Evolutionary conservation across 176 grass and related monocot genomes (phyloP).

Genomic region (Zea luxurians): DNA sequence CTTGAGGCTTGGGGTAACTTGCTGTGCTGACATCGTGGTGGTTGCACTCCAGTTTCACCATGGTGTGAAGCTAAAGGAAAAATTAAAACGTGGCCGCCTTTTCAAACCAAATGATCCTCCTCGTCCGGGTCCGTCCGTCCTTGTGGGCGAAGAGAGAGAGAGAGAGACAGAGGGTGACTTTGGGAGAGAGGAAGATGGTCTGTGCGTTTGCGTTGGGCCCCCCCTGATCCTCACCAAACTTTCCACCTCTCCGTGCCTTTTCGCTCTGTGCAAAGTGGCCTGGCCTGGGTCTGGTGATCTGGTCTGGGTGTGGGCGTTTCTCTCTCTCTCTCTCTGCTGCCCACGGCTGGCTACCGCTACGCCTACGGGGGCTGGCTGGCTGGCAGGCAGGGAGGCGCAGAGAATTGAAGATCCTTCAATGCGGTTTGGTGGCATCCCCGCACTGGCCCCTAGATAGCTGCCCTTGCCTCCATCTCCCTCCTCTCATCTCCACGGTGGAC

Average conservation of each 20-base stretch:
- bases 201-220: background rate
- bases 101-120: background rate
- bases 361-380: background rate
- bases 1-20: too few species aligned
- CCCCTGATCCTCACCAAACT: slow-evolving; percentile 42
- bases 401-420: slow-evolving; percentile 78
- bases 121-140: background rate
- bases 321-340: background rate
- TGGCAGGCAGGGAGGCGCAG: slow-evolving; percentile 45
- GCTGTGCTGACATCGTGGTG: too few species aligned
- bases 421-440: slow-evolving; percentile 58
- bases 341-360: too few species aligned
- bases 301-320: slow-evolving; percentile 31
- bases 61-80: too few species aligned
- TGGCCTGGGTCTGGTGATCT: background rate
- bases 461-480: background rate
- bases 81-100: background rate
- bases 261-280: slow-evolving; percentile 37
- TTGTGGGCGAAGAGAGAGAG: background rate
- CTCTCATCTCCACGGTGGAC: background rate
- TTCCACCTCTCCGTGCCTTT: slow-evolving; percentile 40
- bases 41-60: too few species aligned
- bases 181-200: too few species aligned
- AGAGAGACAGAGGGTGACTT: background rate
- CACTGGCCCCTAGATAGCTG: slow-evolving; percentile 19